Evolutionary conservation across 208 protist genomes (phyloP), one percentile per base, ranked within the genome.

Genomic region (Leishmania braziliensis): DNA sequence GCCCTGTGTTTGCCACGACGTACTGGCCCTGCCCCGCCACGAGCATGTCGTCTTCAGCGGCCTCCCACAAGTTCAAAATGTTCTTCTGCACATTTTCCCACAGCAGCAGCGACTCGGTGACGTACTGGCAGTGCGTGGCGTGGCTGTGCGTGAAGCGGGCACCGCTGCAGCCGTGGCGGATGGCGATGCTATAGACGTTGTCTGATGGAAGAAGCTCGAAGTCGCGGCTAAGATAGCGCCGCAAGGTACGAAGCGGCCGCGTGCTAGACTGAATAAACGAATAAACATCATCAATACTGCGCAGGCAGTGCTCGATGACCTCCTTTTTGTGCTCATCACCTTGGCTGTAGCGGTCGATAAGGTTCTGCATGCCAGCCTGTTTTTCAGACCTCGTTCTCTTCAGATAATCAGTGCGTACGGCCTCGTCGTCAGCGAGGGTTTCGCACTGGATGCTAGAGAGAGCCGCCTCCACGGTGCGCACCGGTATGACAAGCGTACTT

Each of bases 41-140:
- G 9, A 99, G 81, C 82, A 99, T 96, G 87, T 99, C 98, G 51
- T 91, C 82, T 80, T 99, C 98, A 5, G 95, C 96, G 9, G 93
- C 89, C 65, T 95, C 91, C 98, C 98, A 99, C 16, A 99, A 82
- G 23, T 90, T 81, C 82, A 99, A 99, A 75, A 99, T 99, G 71
- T 95, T 85, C 39, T 81, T 88, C 56, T 98, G 90, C 58, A 99
- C 95, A 68, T 95, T 96, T 74, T 97, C 84, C 98, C 99, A 99
- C 50, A 99, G 86, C 12, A 86, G 88, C 18, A 99, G 88, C 29
- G 98, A 99, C 88, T 99, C 98, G 56, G 89, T 80, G 16, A 99
- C 98, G 88, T 99, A 99, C 58, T 95, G 73, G 83, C 93, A 99
- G 84, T 99, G 99, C 43, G 68, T 81, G 50, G n/a, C 51, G 89